Conservation (phyloP, 1,139 yeast genomes). For the Candida tetrigidarum region DNA sequence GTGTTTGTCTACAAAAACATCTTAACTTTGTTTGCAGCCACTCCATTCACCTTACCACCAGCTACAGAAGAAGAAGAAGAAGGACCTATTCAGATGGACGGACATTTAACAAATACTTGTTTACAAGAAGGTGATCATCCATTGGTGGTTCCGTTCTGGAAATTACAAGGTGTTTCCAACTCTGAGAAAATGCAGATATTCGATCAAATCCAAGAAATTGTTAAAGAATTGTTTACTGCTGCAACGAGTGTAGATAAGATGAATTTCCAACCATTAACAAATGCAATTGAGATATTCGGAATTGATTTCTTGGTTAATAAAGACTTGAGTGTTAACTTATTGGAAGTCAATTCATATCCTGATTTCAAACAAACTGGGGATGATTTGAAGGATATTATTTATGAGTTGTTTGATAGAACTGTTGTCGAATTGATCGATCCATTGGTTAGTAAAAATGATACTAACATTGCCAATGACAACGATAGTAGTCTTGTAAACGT, state of each 20-base stretch:
- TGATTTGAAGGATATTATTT: constrained; percentile 66
- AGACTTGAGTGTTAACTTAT: constrained; percentile 55
- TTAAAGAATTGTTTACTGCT: constrained; percentile 79
- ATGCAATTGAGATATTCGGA: constrained; percentile 88
- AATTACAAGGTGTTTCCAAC: constrained; percentile 48
- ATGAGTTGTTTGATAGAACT: constrained; percentile 57
- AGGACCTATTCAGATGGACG: constrained; percentile 50
- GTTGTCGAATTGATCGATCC: constrained; percentile 29
- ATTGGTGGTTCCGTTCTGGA: constrained; percentile 70
- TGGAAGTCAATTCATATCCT: constrained; percentile 94
- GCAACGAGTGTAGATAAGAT: constrained; percentile 79
- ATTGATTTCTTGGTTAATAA: constrained; percentile 79
- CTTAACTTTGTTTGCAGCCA: constrained; percentile 77
- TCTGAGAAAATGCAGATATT: constrained; percentile 40
- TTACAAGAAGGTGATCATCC: constrained; percentile 58
- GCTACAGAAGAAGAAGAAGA: constrained; percentile 27
- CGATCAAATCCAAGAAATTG: constrained; percentile 59
- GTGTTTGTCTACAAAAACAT: constrained; percentile 82
- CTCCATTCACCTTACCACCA: constrained; percentile 48
- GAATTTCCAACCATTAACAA: constrained; percentile 84
- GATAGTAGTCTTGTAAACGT: constrained; percentile 13
- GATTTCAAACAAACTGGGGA: constrained; percentile 96
- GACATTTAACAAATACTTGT: constrained; percentile 94
- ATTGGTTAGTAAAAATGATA: constrained; percentile 14
- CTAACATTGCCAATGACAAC: background rate